A percentile compares a stretch with the other conserved stretches of the same genome.
Evolutionary conservation across 345 rosid genomes (phyloP).

Genomic region (Ailanthus altissimus): DNA sequence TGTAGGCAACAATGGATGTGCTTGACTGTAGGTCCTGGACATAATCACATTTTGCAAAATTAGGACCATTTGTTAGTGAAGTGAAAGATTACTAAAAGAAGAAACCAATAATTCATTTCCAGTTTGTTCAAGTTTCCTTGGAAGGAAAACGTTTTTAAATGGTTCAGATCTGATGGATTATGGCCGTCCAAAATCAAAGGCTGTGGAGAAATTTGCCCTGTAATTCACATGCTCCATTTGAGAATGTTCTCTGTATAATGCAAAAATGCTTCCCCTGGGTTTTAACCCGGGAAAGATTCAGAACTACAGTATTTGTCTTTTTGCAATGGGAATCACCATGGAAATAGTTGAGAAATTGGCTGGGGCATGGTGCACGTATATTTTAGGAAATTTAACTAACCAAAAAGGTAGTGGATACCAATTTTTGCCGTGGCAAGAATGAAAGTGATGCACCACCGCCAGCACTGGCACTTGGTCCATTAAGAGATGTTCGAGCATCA

Average conservation of each 20-base stretch:
- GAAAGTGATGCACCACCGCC: not conserved
- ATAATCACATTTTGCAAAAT: not conserved
- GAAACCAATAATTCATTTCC: not conserved
- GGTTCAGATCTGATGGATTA: not conserved
- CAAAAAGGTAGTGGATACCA: not conserved
- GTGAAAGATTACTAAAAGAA: not conserved
- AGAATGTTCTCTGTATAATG: not conserved
- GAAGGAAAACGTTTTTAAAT: not conserved
- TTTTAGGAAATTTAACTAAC: slow-evolving; percentile 10
- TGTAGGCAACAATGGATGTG: not conserved
- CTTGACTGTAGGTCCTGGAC: not conserved
- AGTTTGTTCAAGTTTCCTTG: not conserved
- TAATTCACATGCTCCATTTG: not conserved
- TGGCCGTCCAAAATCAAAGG: not conserved
- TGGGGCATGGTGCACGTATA: not conserved
- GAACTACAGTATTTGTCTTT: not conserved
- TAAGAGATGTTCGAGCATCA: not conserved
- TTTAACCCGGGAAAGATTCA: too few relatives aligned
- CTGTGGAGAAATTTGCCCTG: not conserved
- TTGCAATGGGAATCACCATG: not conserved
- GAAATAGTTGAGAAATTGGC: not conserved
- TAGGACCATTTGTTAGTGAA: not conserved
- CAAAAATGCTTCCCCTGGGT: slow-evolving; percentile 3
- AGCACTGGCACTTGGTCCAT: not conserved
- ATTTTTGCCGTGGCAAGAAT: not conserved